Evolutionary conservation across 768 basidiomycete species (phyloP), one percentile per base, ranked within the genome.

Genomic region (Xerocomellus chrysenteron): DNA sequence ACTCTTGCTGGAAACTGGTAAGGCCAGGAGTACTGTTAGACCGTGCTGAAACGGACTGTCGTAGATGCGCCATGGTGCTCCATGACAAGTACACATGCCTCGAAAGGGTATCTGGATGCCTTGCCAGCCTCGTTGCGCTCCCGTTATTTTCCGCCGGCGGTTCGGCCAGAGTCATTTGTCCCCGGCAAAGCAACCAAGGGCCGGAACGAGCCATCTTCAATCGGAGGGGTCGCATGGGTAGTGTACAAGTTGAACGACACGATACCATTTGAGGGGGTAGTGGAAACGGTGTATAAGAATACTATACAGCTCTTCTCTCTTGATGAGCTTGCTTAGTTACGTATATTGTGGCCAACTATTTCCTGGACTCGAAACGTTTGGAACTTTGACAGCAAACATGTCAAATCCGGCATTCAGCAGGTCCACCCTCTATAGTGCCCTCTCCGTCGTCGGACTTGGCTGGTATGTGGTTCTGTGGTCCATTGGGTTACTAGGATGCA

Each of bases 1-100:
- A 57, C 66, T 94, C 45, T 73, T 92, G 71, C 74, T 94, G 8
- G 92, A 94, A 67, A 91, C 89, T 37, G 90, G 91, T 84, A 36
- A 48, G 70, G 55, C 42, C 32, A 52, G 26, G 24, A 26, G 19
- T n/a, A 14, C 36, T 17, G 3, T 45, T 5, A 5, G 21, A 35
- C 28, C 4, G 16, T 30, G 12, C 40, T 59, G 44, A 54, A 46
- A 40, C 43, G 39, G 39, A 50, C 24, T 21, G 53, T 47, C 35
- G 28, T 58, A 87, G 87, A 88, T 66, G 82, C 85, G 0, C 87
- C 87, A 11, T 89, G 86, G 85, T 88, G 87, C 62, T 79, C 84
- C n/a, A 75, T 86, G 72, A 86, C 83, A 26, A 77, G 82, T 5
- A 82, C 82, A 2, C 86, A 88, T 55, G 84, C 85, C 5, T 88